Evolutionary conservation across 495 filamentous ascomycete species (phyloP).

Genomic region (Penicillium dipodomyicola): DNA sequence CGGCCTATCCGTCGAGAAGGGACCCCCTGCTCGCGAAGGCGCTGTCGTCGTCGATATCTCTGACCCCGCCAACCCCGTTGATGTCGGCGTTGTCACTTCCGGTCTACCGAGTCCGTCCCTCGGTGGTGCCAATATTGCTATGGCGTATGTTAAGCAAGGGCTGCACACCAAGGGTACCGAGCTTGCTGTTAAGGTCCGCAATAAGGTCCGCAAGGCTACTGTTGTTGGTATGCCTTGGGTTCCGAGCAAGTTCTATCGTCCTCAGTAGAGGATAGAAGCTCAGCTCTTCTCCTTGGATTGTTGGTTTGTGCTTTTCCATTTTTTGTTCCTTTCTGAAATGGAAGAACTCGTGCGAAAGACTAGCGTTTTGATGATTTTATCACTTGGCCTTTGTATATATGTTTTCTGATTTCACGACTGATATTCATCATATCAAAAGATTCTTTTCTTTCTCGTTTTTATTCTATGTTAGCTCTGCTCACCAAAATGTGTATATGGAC

Average conservation of each 20-base stretch:
- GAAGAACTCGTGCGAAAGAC: constrained; percentile 1
- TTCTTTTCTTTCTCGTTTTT: neutral
- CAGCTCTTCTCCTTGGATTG: neutral
- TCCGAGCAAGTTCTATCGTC: constrained; percentile 68
- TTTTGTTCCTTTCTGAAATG: neutral
- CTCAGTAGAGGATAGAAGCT: constrained; percentile 14
- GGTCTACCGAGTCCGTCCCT: constrained; percentile 86
- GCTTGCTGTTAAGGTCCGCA: constrained; percentile 75
- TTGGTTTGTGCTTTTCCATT: neutral
- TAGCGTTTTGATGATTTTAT: constrained; percentile 8
- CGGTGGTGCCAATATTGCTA: constrained; percentile 84
- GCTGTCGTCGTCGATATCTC: constrained; percentile 68
- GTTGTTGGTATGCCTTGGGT: constrained; percentile 96
- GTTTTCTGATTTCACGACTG: neutral
- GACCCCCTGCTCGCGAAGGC: constrained; percentile 86
- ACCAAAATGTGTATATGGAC: neutral
- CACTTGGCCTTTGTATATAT: constrained; percentile 8
- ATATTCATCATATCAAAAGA: constrained; percentile 8
- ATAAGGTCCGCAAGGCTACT: constrained; percentile 72
- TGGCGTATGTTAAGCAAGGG: constrained; percentile 87
- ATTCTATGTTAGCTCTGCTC: neutral
- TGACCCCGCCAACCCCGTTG: constrained; percentile 46
- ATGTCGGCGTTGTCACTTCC: constrained; percentile 72
- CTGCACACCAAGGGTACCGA: constrained; percentile 85
- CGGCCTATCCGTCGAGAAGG: constrained; percentile 75